Conservation (phyloP, 306 rosid genomes). For the Alnus glutinosa region DNA sequence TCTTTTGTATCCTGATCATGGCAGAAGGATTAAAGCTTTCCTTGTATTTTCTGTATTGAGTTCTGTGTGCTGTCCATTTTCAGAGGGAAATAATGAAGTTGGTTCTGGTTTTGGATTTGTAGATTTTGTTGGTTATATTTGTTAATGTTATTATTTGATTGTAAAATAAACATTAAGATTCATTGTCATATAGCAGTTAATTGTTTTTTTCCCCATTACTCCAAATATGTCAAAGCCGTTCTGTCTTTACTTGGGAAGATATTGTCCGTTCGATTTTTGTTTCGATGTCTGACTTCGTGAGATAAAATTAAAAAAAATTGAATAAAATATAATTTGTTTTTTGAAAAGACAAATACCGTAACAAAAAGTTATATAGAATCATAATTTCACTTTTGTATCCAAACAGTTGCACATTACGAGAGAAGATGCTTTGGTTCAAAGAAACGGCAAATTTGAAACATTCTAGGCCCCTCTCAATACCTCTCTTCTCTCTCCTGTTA, state of each 20-base stretch:
- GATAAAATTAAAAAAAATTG: too few species aligned
- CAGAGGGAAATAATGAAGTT: conserved; percentile 29
- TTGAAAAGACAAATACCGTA: too few species aligned
- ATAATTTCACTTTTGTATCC: too few species aligned
- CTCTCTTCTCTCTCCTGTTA: too few species aligned
- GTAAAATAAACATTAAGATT: conserved; percentile 16
- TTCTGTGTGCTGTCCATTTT: conserved; percentile 42
- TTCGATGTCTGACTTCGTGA: too few species aligned
- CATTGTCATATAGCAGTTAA: background rate
- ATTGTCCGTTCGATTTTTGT: too few species aligned
- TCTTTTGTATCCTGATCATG: conserved; percentile 53
- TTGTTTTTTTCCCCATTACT: background rate
- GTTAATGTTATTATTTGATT: conserved; percentile 6
- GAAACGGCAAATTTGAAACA: too few species aligned
- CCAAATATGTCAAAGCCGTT: too few species aligned
- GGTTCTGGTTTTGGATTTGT: conserved; percentile 37
- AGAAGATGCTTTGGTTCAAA: too few species aligned
- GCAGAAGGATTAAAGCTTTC: conserved; percentile 39
- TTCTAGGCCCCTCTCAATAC: too few species aligned
- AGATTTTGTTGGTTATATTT: conserved; percentile 15
- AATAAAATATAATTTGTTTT: too few species aligned
- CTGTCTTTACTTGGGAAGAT: background rate
- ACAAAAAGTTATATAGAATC: too few species aligned
- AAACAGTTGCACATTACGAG: background rate
- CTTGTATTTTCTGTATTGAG: conserved; percentile 34